Conservation (phyloP, 345 rosid genomes). For the Eutrema japonicum region DNA sequence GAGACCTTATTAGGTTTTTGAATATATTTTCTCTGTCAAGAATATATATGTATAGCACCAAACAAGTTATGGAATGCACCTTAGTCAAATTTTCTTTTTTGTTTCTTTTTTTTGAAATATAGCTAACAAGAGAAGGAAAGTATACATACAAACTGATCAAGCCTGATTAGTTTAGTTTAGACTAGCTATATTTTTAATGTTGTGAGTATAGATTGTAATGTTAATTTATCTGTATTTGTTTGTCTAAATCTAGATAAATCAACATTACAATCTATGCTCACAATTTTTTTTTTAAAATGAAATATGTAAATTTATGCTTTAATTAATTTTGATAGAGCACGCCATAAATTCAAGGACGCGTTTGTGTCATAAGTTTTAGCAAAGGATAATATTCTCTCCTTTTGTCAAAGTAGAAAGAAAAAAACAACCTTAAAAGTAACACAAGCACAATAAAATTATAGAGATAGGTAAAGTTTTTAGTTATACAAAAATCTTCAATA, state of each 20-base stretch:
- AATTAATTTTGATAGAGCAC: not conserved
- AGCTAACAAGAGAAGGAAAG: not conserved
- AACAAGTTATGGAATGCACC: constrained; percentile 12
- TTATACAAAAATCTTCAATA: not conserved
- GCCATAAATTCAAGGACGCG: not conserved
- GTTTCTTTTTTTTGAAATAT: not conserved
- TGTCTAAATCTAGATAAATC: no score
- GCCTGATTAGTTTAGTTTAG: not conserved
- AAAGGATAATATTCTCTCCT: not conserved
- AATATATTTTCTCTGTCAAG: not conserved
- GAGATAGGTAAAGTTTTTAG: not conserved
- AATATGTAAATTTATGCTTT: not conserved
- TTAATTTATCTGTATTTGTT: no score
- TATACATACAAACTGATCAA: not conserved
- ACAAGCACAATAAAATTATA: not conserved
- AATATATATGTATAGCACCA: not conserved
- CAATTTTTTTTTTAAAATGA: not conserved
- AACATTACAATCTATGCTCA: not conserved
- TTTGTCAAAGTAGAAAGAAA: not conserved
- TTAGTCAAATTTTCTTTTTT: not conserved
- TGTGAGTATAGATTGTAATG: no score
- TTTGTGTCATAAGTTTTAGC: not conserved
- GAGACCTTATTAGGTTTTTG: not conserved
- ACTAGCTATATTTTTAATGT: no score
- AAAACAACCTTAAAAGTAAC: not conserved